These are phyloP conservation scores for Torulaspora microellipsoides DNA, from an alignment of 805 yeast genomes.

Conservation along the genomic window DNA sequence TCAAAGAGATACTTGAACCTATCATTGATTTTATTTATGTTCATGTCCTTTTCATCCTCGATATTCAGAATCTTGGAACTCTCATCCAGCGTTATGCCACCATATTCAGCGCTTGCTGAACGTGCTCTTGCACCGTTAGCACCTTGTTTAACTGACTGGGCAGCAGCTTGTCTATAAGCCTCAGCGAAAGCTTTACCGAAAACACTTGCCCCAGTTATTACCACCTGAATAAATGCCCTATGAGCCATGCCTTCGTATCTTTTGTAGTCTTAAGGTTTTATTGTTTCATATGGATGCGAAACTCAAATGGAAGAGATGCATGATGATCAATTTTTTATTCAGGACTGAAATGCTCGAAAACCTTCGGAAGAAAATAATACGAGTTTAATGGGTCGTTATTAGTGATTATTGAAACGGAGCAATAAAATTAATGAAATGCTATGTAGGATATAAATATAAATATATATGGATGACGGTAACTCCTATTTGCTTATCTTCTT, in stretches of 20 bases:
- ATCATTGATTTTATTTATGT: conserved; percentile 54
- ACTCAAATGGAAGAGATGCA: too few relatives aligned
- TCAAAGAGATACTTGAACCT: conserved; percentile 81
- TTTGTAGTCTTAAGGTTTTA: too few relatives aligned
- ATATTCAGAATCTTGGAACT: conserved; percentile 87
- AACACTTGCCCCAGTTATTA: conserved; percentile 91
- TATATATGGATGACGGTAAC: too few relatives aligned
- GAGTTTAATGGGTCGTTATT: neutral
- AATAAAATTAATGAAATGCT: neutral
- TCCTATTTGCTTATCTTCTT: conserved; percentile 22
- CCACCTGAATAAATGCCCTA: conserved; percentile 81
- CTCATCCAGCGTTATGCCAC: conserved; percentile 84
- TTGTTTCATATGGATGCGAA: too few relatives aligned
- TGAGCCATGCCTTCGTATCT: conserved; percentile 57
- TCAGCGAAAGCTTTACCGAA: conserved; percentile 95
- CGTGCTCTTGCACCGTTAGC: conserved; percentile 45
- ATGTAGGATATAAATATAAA: neutral
- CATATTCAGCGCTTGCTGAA: conserved; percentile 41
- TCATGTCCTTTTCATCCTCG: conserved; percentile 51
- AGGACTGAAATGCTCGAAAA: too few relatives aligned
- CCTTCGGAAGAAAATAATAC: too few relatives aligned
- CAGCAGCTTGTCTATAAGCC: conserved; percentile 95
- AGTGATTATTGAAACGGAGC: neutral
- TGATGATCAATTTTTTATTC: too few relatives aligned
- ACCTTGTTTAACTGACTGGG: conserved; percentile 76